Conservation (phyloP, 202 grass and related monocot species). For the Tripidium arundinaceum region DNA sequence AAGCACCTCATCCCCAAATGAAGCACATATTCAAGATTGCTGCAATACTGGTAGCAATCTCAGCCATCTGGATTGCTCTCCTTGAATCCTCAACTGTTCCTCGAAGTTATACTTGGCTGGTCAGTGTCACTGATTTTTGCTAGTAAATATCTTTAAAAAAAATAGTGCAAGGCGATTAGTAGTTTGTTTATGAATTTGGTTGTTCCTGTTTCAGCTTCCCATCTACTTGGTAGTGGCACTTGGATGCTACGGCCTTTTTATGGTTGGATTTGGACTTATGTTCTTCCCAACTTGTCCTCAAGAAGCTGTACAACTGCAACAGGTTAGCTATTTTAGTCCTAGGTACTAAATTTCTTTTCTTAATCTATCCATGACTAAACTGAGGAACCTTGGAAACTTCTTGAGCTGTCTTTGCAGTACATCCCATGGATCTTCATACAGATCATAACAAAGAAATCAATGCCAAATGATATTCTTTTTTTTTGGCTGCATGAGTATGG, state of each 20-base stretch:
- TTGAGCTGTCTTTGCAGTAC: neutral
- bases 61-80: conserved; percentile 56
- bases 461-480: neutral
- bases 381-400: neutral
- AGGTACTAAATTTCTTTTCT: neutral
- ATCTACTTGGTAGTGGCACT: conserved; percentile 75
- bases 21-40: conserved; percentile 87
- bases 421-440: neutral
- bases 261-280: conserved; percentile 90
- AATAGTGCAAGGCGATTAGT: neutral
- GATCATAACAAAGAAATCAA: neutral
- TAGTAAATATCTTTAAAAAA: conserved; percentile 6
- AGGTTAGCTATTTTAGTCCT: conserved; percentile 47
- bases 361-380: neutral
- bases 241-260: conserved; percentile 92
- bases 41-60: conserved; percentile 50
- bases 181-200: neutral
- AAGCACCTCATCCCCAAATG: conserved; percentile 23
- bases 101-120: conserved; percentile 75
- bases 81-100: conserved; percentile 64
- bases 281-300: conserved; percentile 87
- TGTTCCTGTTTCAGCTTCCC: conserved; percentile 58
- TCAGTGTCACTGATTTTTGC: conserved; percentile 33
- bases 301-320: conserved; percentile 69
- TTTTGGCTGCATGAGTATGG: neutral